Conservation (phyloP, 805 yeast species). For the Wilhelminamyces savonicus region DNA sequence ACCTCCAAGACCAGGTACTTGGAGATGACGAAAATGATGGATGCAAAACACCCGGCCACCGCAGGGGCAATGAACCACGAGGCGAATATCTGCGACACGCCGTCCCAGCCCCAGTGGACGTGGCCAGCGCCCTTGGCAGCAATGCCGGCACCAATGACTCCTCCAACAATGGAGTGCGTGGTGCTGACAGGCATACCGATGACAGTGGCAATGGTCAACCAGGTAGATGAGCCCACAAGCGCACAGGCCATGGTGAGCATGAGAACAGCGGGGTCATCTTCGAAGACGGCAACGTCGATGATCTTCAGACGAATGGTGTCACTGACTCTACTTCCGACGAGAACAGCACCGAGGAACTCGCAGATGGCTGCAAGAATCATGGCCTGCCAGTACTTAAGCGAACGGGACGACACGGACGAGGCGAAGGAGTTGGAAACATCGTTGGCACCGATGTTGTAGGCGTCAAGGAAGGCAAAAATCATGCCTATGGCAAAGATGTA, state of each 20-base stretch:
- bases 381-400: constrained; percentile 69
- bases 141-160: constrained; percentile 65
- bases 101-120: constrained; percentile 71
- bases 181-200: constrained; percentile 78
- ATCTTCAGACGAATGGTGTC: constrained; percentile 67
- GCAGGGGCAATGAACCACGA: constrained; percentile 78
- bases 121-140: constrained; percentile 62
- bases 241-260: constrained; percentile 76
- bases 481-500: constrained; percentile 64
- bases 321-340: constrained; percentile 69
- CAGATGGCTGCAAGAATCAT: constrained; percentile 64
- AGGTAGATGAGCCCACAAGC: constrained; percentile 61
- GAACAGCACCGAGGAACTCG: constrained; percentile 70
- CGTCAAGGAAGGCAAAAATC: constrained; percentile 71
- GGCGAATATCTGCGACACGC: constrained; percentile 67
- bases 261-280: constrained; percentile 57
- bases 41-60: constrained; percentile 59
- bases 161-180: constrained; percentile 76
- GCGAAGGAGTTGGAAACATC: constrained; percentile 81
- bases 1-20: constrained; percentile 59
- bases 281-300: constrained; percentile 45
- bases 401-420: constrained; percentile 65
- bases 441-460: constrained; percentile 76
- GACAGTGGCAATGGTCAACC: constrained; percentile 63
- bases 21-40: constrained; percentile 51